These are phyloP conservation scores for Coemansia sp. DNA, from an alignment of 192 early-diverging fungal genomes.

Conservation along the genomic window DNA sequence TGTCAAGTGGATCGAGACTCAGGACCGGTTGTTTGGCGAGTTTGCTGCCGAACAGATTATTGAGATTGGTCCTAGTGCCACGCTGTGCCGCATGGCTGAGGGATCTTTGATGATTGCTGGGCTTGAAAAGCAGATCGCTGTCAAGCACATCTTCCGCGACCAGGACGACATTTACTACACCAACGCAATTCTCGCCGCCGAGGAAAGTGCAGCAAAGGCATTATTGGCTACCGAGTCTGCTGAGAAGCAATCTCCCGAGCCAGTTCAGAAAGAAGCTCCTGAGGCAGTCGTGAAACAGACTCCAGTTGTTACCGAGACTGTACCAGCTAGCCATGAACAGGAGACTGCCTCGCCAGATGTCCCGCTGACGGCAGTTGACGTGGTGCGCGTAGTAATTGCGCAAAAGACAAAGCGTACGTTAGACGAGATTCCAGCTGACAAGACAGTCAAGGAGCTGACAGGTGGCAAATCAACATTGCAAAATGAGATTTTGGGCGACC, in stretches of 20 bases:
- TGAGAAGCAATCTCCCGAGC: constrained; percentile 64
- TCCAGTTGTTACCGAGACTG: not conserved
- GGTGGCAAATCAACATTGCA: constrained; percentile 95
- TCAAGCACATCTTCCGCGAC: constrained; percentile 29
- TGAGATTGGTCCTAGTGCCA: constrained; percentile 87
- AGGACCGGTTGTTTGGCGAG: constrained; percentile 79
- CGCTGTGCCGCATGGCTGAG: constrained; percentile 89
- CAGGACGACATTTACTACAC: constrained; percentile 36
- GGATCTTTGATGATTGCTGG: constrained; percentile 72
- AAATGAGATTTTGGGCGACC: constrained; percentile 95
- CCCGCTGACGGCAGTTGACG: constrained; percentile 71
- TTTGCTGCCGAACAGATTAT: constrained; percentile 78
- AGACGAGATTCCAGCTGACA: constrained; percentile 60
- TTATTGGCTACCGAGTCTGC: not conserved
- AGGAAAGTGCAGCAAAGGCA: constrained; percentile 57
- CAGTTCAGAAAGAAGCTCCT: not conserved
- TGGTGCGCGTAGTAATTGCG: constrained; percentile 81
- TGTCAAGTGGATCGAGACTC: constrained; percentile 96
- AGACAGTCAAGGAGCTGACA: constrained; percentile 75
- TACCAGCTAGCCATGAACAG: not conserved
- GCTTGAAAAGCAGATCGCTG: constrained; percentile 13
- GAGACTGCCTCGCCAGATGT: constrained; percentile 24
- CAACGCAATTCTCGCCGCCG: constrained; percentile 60
- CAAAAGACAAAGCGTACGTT: constrained; percentile 87
- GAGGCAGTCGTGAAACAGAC: not conserved